phyloP scores from a whole-genome alignment of 169 alveolate species.

The Eimeria acervulina region DNA sequence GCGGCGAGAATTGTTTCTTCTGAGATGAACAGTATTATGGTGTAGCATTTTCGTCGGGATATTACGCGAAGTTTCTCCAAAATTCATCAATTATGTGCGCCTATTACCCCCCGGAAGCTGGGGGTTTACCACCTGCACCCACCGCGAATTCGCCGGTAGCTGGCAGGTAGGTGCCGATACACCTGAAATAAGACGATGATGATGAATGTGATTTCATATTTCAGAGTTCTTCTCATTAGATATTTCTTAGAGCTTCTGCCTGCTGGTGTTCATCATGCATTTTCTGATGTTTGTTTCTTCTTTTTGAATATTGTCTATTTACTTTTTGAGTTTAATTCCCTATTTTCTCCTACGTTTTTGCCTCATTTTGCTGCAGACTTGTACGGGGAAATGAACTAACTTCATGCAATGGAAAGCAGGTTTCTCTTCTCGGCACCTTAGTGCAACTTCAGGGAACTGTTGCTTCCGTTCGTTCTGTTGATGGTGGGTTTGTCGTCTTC shows the following conservation, averaged over 20 bases:
- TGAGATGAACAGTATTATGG: background rate
- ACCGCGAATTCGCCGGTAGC: conserved; percentile 23
- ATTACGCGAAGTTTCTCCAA: background rate
- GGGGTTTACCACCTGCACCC: background rate
- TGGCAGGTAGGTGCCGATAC: background rate
- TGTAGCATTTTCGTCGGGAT: background rate
- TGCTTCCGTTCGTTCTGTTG: conserved; percentile 26
- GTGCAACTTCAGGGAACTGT: background rate
- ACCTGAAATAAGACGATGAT: too few species aligned
- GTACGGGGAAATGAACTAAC: conserved; percentile 15
- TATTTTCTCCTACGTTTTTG: background rate
- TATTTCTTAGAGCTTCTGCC: too few species aligned
- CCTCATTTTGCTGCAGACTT: background rate
- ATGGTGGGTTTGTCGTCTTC: background rate
- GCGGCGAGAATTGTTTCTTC: background rate
- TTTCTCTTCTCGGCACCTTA: conserved; percentile 47
- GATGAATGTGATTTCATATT: too few species aligned
- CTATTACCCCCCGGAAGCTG: conserved; percentile 14
- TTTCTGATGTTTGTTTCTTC: background rate
- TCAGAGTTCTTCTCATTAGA: too few species aligned
- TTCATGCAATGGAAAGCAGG: conserved; percentile 16
- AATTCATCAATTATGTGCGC: background rate
- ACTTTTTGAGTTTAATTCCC: background rate
- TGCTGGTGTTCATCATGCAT: too few species aligned
- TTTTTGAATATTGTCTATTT: background rate